Evolutionary conservation across 202 grass and related monocot species (phyloP), one percentile per base, ranked within the genome.

Genomic region (Hordeum pubiflorum): DNA sequence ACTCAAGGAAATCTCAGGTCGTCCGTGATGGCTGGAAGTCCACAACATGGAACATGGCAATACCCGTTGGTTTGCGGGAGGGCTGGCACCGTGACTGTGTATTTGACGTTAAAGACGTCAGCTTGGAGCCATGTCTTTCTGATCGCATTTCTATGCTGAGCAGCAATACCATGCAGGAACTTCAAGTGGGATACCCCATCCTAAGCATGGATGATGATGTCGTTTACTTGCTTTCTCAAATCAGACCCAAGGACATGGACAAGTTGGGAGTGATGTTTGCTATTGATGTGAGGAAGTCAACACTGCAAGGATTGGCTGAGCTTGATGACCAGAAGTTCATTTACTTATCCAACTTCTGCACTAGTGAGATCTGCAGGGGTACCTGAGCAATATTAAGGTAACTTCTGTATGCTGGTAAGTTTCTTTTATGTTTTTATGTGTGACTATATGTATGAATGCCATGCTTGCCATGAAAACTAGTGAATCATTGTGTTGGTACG

Each of bases 341-440:
- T 46, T 26, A 17, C 55, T 6, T 82, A n/a, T 18, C 12, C 2
- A 14, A 4, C 58, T 82, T 27, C 9, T 82, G 7, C 21, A 5
- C 32, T n/a, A 75, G 81, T 66, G 81, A 83, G 6, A 83, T 83
- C 81, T 83, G 58, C 70, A 75, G 69, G 15, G 12, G 26, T 62
- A 72, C 24, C 38, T 63, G 58, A 78, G 58, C 37, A 77, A 77
- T 50, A 50, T 66, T 66, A 66, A 73, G 67, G 27, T 71, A 60
- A 29, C 36, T 81, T 60, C 24, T 71, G 24, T 34, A 36, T 34
- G 15, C 18, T 67, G 63, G 8, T 67, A 67, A 38, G 33, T 44
- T 22, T 17, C 7, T 26, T 81, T 10, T 81, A 23, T 72, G 37
- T 34, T 72, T 81, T 73, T 70, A 48, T 72, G 54, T 46, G 79